phyloP scores from a whole-genome alignment of 2,329 filamentous ascomycete species.

The Chaetomiaceae sp. region DNA sequence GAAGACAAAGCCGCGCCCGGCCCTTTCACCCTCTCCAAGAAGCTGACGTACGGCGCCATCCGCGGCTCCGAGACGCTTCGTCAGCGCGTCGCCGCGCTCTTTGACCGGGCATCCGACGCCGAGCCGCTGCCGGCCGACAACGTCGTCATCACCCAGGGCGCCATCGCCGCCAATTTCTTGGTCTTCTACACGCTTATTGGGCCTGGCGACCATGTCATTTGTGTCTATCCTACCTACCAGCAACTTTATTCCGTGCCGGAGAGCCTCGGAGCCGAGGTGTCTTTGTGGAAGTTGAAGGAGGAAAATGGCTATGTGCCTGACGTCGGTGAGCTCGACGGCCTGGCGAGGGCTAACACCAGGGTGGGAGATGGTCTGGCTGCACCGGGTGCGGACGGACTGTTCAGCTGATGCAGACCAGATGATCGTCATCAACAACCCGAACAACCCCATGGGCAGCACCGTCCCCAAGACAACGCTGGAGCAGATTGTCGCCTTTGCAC shows the following conservation, averaged over 20 bases:
- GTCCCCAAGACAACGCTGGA: slow-evolving; percentile 57
- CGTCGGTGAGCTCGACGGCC: slow-evolving; percentile 54
- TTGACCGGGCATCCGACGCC: slow-evolving; percentile 44
- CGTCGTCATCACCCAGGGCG: slow-evolving; percentile 71
- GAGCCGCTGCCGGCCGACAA: slow-evolving; percentile 46
- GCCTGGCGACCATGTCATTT: slow-evolving; percentile 75
- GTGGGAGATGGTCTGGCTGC: too few species aligned
- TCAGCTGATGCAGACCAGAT: slow-evolving; percentile 30
- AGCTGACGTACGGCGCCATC: slow-evolving; percentile 69
- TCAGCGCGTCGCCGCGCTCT: slow-evolving; percentile 57
- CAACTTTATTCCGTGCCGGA: slow-evolving; percentile 72
- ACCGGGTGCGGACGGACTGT: too few species aligned
- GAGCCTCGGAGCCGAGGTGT: slow-evolving; percentile 69
- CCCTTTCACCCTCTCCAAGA: slow-evolving; percentile 47
- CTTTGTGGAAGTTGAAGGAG: slow-evolving; percentile 64
- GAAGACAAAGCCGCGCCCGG: slow-evolving; percentile 42
- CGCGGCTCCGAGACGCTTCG: slow-evolving; percentile 60
- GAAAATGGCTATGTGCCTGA: slow-evolving; percentile 62
- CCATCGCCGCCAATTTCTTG: slow-evolving; percentile 81
- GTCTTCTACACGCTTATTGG: slow-evolving; percentile 65
- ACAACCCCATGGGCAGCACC: slow-evolving; percentile 73
- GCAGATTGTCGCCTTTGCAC: slow-evolving; percentile 57
- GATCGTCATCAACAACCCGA: slow-evolving; percentile 62
- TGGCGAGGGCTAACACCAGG: slow-evolving; percentile 66
- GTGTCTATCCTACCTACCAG: slow-evolving; percentile 82